phyloP scores from a whole-genome alignment of 345 rosid genomes.

The Iberis pinnata region DNA sequence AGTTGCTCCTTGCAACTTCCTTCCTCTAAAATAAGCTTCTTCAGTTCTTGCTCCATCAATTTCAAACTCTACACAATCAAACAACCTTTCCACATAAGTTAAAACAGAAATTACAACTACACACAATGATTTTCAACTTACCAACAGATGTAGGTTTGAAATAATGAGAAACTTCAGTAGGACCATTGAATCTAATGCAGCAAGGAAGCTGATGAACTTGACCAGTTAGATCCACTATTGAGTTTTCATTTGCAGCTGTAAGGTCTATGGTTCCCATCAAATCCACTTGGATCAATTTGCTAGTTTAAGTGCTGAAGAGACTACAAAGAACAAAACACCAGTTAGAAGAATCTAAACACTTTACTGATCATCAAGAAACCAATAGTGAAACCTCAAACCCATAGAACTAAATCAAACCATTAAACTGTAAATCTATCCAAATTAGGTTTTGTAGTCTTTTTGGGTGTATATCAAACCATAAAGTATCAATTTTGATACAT shows the following conservation, averaged over 20 bases:
- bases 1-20: conserved; percentile 66
- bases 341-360: too few species aligned
- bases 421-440: not conserved
- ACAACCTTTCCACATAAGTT: not conserved
- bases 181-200: conserved; percentile 66
- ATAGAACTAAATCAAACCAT: not conserved
- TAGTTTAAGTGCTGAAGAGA: not conserved
- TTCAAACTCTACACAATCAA: conserved; percentile 37
- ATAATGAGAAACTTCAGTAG: conserved; percentile 61
- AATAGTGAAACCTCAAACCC: too few species aligned
- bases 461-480: not conserved
- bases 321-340: not conserved
- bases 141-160: conserved; percentile 69
- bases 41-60: conserved; percentile 53
- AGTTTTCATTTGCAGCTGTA: conserved; percentile 13
- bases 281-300: conserved; percentile 3
- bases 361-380: too few species aligned
- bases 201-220: conserved; percentile 79
- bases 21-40: conserved; percentile 86
- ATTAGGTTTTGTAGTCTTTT: not conserved
- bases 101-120: not conserved
- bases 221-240: conserved; percentile 38
- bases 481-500: conserved; percentile 6
- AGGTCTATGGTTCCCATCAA: conserved; percentile 38
- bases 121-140: conserved; percentile 2